Conservation (phyloP, 306 rosid genomes). For the Cicer cuneatum region DNA sequence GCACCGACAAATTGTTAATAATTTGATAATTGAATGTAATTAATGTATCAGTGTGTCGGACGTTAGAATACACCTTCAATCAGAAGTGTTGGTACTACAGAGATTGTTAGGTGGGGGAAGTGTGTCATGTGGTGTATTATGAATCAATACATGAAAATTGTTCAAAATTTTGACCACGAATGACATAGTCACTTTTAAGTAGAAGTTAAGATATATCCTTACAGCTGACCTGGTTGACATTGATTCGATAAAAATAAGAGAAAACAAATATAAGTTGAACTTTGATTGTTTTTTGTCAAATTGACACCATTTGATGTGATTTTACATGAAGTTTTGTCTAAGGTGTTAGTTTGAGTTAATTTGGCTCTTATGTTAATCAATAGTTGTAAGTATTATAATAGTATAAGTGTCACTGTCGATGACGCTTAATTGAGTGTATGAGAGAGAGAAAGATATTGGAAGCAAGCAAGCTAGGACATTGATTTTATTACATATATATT, state of each 20-base stretch:
- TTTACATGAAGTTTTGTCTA: background rate
- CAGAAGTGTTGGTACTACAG: no score
- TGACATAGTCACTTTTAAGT: no score
- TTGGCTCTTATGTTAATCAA: constrained; percentile 14
- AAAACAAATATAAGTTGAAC: background rate
- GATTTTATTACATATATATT: constrained; percentile 24
- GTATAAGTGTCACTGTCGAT: constrained; percentile 30
- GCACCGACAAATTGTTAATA: no score
- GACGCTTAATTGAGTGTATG: constrained; percentile 27
- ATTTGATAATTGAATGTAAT: no score
- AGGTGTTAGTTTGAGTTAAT: constrained; percentile 6
- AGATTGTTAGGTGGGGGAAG: background rate
- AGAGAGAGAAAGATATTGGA: constrained; percentile 28
- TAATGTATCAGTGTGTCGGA: no score
- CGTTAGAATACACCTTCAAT: no score
- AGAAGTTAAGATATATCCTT: no score
- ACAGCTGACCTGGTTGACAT: background rate
- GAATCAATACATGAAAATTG: background rate
- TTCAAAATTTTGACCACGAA: background rate
- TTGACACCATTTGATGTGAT: background rate
- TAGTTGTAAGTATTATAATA: constrained; percentile 15
- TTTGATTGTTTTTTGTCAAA: background rate
- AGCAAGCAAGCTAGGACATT: constrained; percentile 18
- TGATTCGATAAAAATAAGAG: background rate
- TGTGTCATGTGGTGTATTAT: background rate